Evolutionary conservation across 2,329 filamentous ascomycete species (phyloP), one percentile per base, ranked within the genome.

Genomic region (Colletotrichum spaethianum): DNA sequence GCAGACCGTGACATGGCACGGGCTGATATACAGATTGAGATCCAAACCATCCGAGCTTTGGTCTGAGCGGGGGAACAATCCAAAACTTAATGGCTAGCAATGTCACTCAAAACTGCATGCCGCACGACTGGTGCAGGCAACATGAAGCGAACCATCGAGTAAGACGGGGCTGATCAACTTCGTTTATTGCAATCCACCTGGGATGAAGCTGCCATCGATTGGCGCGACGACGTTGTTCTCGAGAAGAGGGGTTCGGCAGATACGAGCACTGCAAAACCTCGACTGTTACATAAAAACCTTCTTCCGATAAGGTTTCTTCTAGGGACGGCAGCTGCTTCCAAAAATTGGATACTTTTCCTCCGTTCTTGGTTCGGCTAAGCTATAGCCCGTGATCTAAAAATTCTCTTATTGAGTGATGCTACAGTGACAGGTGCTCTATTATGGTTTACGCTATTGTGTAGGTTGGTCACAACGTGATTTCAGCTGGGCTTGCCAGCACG

Each of bases 281-380:
- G 44, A 61, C 31, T 42, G 70, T 72, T 64, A 60, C 70, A 72
- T 28, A 44, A 26, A 48, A 72, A 72, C 66, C 23, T 59, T 72
- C 46, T 23, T 55, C 18, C 23, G 33, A 48, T 60, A 48, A 70
- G 31, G 40, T 69, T 72, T 59, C 28, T 18, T 28, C 23, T 36
- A 14, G 26, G 52, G 52, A 55, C 33, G 33, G 44, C 59, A 72
- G 53, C 53, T n/a, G 57, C 44, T 31, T 36, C n/a, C 8, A 16
- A 28, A 16, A 2, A 42, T 16, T 42, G 28, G 28, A 36, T 26
- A n/a, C n/a, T 36, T 31, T n/a, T 20, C 1, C 40, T 16, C 20
- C 53, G 23, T 55, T 48, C n/a, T 44, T 44, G 36, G 55, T 42
- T 33, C 33, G 31, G 31, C 31, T 28, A 20, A n/a, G 26, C 23